Percentiles rank a stretch among this genome's conserved stretches.
These are phyloP conservation scores for Hsuehochloa calcarea DNA, from an alignment of 176 grass and related monocot genomes.

Conservation along the genomic window DNA sequence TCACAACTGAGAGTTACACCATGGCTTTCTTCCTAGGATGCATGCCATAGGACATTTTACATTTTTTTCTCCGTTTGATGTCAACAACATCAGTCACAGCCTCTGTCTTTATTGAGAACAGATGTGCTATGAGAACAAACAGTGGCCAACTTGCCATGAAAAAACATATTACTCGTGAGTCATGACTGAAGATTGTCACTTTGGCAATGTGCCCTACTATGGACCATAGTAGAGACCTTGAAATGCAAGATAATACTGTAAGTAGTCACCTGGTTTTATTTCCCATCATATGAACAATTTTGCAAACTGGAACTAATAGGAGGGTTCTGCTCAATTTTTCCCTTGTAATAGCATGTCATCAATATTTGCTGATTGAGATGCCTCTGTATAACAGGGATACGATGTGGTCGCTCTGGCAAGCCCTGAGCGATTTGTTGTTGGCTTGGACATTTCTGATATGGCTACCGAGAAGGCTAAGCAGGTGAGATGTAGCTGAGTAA, in stretches of 20 bases:
- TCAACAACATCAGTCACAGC: background rate
- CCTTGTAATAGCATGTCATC: background rate
- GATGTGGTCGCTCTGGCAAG: constrained; percentile 73
- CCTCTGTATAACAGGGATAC: constrained; percentile 62
- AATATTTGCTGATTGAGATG: constrained; percentile 9
- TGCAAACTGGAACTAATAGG: background rate
- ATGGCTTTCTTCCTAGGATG: background rate
- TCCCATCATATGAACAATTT: background rate
- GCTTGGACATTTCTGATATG: constrained; percentile 68
- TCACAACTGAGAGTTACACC: background rate
- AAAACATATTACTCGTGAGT: background rate
- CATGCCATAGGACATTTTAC: background rate
- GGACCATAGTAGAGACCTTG: background rate
- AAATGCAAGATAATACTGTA: background rate
- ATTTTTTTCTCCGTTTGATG: background rate
- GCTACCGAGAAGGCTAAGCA: constrained; percentile 69
- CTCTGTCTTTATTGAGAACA: background rate
- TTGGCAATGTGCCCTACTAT: background rate
- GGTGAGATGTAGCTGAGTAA: constrained; percentile 40
- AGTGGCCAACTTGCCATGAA: background rate
- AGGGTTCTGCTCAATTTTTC: background rate
- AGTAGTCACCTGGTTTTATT: background rate
- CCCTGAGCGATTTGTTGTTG: constrained; percentile 68
- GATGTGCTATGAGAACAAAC: background rate
- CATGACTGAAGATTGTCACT: background rate